Conservation (phyloP, 768 basidiomycete species). For the Leucocoprinus leucothites region DNA sequence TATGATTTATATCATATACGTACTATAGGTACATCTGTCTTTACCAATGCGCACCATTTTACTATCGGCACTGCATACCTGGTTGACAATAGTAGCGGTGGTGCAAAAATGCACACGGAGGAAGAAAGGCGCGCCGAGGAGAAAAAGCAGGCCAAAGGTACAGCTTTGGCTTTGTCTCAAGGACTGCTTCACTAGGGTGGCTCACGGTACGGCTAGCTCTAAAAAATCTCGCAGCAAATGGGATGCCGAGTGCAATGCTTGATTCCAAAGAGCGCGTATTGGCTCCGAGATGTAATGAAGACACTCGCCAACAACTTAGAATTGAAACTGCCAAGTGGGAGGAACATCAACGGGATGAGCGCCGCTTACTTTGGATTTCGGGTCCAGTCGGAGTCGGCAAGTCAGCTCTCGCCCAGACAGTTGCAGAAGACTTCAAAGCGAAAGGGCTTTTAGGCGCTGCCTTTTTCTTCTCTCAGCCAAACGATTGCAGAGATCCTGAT, state of each 20-base stretch:
- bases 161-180: no score
- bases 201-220: background rate
- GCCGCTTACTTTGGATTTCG: background rate
- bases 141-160: no score
- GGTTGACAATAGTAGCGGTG: background rate
- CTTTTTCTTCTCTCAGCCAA: background rate
- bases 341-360: background rate
- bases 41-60: background rate
- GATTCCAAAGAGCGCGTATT: background rate
- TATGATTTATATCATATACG: no score
- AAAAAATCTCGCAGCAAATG: background rate
- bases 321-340: background rate
- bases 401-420: background rate
- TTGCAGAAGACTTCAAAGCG: background rate
- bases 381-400: background rate
- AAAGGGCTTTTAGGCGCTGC: background rate
- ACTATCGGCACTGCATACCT: background rate
- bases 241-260: background rate
- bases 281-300: background rate
- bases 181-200: no score
- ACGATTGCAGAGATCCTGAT: background rate
- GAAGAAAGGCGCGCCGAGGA: no score
- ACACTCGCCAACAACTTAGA: background rate
- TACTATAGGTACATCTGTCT: background rate
- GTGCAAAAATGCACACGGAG: no score